Evolutionary conservation across 169 alveolate species (phyloP), one percentile per base, ranked within the genome.

Genomic region (Cryptosporidium viatorum): DNA sequence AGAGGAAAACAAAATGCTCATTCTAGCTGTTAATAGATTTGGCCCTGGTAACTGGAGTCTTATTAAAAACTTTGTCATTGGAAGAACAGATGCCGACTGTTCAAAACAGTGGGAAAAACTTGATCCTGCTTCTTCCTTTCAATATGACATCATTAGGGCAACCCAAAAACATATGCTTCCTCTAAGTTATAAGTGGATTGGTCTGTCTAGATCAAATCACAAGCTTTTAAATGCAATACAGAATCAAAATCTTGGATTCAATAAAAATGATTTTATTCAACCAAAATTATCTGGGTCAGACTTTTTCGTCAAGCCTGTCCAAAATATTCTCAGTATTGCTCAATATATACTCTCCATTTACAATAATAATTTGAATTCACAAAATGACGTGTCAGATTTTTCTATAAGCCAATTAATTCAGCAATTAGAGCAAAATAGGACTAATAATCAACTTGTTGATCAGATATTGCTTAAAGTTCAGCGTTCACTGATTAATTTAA

Each of bases 1-100:
- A 21, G 75, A 80, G 35, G 89, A 80, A 41, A 80, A 80, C 51
- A 37, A 65, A 33, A 43, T 65, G 50, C 75, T 80, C 0, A 65
- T 48, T 37, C 33, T 48, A 14, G 67, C 89, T 12, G 89, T 80
- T 16, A 59, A 65, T 8, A 80, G 74, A 65, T 80, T 33, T 62
- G 89, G 89, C 7, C 89, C 89, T 14, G 89, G 89, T 6, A 80
- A 80, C 21, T 80, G 89, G 89, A 80, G 89, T 35, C 55, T 62
- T 21, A 80, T 80, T 26, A 80, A 65, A 48, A 65, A 80, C 52
- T 80, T 60, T 41, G 74, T 80, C 7, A 59, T 80, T 37, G 89
- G 89, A 9, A 80, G 89, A 48, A 80, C 89, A 8, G 89, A 80
- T 26, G 71, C 89, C 1, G 89, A 80, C 26, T 80, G 89, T 31